Percentiles rank a stretch among this genome's conserved stretches.
Evolutionary conservation across 208 protist genomes (phyloP).

Genomic region (Kentomonas sorsogonicus): DNA sequence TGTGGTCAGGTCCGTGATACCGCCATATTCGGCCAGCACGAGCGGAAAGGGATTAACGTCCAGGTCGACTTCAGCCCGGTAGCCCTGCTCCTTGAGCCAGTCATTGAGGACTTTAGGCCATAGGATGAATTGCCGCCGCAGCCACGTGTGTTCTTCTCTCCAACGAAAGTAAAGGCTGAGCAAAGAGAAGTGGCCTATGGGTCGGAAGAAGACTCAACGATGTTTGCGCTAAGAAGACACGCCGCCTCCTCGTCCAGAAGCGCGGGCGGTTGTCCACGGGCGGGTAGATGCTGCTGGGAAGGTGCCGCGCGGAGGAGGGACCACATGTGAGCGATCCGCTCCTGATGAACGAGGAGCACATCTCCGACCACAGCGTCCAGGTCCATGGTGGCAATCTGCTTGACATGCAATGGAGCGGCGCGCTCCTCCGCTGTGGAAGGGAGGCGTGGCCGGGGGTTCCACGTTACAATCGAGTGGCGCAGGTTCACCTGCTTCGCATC

Average conservation of each 20-base stretch:
- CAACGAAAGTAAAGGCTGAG: slow-evolving; percentile 13
- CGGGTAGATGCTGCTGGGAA: background rate
- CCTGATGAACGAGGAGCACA: background rate
- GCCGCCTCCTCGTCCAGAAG: background rate
- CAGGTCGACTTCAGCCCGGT: slow-evolving; percentile 3
- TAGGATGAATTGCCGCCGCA: slow-evolving; percentile 13
- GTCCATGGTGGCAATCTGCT: background rate
- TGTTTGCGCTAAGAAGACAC: background rate
- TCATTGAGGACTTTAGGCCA: slow-evolving; percentile 17
- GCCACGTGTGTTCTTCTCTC: slow-evolving; percentile 11
- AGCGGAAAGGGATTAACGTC: background rate
- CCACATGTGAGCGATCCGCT: background rate
- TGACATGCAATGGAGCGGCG: slow-evolving; percentile 6
- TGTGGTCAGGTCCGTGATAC: slow-evolving; percentile 15
- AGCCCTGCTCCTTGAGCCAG: slow-evolving; percentile 12
- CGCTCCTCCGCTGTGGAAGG: slow-evolving; percentile 3
- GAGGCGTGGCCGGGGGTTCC: slow-evolving; percentile 6
- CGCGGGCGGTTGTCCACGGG: background rate
- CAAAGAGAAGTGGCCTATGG: background rate
- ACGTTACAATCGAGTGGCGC: slow-evolving; percentile 10
- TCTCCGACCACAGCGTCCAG: background rate
- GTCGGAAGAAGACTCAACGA: slow-evolving; percentile 7
- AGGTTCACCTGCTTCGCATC: too few species aligned
- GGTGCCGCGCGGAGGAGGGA: background rate
- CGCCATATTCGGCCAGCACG: slow-evolving; percentile 13